phyloP scores from a whole-genome alignment of 2,329 filamentous ascomycete genomes.

The Hypoxylon rubiginosum region DNA sequence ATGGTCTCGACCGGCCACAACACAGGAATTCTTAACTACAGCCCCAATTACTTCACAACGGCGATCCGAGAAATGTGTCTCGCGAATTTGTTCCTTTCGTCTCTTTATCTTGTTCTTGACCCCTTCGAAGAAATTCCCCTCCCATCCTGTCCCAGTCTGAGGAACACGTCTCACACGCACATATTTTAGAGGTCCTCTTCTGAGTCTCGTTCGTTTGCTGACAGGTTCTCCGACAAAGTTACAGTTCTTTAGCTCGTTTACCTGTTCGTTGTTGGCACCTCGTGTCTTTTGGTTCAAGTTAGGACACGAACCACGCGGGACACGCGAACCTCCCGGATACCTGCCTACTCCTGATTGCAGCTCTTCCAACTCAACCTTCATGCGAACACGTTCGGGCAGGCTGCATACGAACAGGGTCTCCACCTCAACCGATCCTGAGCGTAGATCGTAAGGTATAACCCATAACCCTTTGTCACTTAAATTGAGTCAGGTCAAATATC shows the following conservation, averaged over 20 bases:
- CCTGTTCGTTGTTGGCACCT: conserved; percentile 39
- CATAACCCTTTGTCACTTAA: conserved; percentile 34
- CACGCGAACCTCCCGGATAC: conserved; percentile 54
- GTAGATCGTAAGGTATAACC: conserved; percentile 40
- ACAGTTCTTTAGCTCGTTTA: conserved; percentile 45
- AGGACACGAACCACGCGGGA: conserved; percentile 48
- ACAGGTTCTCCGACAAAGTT: conserved; percentile 44
- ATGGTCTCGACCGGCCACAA: conserved; percentile 47
- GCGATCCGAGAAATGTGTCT: conserved; percentile 51
- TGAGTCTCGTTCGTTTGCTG: conserved; percentile 46
- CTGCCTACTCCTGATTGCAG: conserved; percentile 56
- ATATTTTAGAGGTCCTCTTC: conserved; percentile 35
- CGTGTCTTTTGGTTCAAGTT: conserved; percentile 45
- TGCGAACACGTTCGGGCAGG: conserved; percentile 63
- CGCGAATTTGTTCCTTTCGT: conserved; percentile 44
- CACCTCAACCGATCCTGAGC: conserved; percentile 47
- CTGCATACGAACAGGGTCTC: conserved; percentile 58
- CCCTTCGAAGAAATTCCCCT: conserved; percentile 46
- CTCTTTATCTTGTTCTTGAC: conserved; percentile 48
- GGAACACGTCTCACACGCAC: conserved; percentile 53
- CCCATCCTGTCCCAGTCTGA: conserved; percentile 44
- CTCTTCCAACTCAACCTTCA: conserved; percentile 52
- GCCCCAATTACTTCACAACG: conserved; percentile 46
- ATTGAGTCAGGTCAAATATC: conserved; percentile 38
- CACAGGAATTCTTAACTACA: conserved; percentile 46